phyloP scores from a whole-genome alignment of 352 stramenopile genomes.

The Phytophthora colocasiae region DNA sequence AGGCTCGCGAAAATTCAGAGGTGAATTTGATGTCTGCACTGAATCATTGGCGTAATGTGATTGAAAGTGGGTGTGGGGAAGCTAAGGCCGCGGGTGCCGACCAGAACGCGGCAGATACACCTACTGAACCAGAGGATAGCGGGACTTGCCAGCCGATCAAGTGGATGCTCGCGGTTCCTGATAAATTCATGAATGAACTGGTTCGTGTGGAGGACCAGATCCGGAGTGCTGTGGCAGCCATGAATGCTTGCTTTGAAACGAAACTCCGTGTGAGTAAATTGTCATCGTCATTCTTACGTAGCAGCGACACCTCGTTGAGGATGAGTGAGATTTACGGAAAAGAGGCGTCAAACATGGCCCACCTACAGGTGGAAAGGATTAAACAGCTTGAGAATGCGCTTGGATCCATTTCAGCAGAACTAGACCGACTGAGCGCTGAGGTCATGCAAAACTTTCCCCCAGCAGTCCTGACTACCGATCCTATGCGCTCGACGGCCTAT shows the following conservation, averaged over 20 bases:
- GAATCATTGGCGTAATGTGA: constrained; percentile 46
- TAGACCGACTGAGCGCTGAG: constrained; percentile 23
- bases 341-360: constrained; percentile 16
- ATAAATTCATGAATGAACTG: constrained; percentile 45
- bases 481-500: neutral
- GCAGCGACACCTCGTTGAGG: constrained; percentile 15
- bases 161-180: constrained; percentile 54
- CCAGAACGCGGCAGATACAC: constrained; percentile 6
- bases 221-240: constrained; percentile 14
- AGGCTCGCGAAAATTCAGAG: constrained; percentile 43
- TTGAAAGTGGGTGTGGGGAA: constrained; percentile 53
- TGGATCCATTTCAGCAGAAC: constrained; percentile 17
- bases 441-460: constrained; percentile 16
- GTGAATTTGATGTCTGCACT: constrained; percentile 46
- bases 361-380: constrained; percentile 29
- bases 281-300: constrained; percentile 34
- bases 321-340: constrained; percentile 28
- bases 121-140: neutral
- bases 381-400: constrained; percentile 35
- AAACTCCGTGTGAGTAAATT: constrained; percentile 44
- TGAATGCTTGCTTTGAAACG: constrained; percentile 32
- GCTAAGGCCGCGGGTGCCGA: constrained; percentile 52
- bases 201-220: constrained; percentile 45
- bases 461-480: constrained; percentile 3
- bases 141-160: constrained; percentile 27